Evolutionary conservation across 108 stramenopile species (phyloP).

Genomic region (Aurantiochytrium sp.): DNA sequence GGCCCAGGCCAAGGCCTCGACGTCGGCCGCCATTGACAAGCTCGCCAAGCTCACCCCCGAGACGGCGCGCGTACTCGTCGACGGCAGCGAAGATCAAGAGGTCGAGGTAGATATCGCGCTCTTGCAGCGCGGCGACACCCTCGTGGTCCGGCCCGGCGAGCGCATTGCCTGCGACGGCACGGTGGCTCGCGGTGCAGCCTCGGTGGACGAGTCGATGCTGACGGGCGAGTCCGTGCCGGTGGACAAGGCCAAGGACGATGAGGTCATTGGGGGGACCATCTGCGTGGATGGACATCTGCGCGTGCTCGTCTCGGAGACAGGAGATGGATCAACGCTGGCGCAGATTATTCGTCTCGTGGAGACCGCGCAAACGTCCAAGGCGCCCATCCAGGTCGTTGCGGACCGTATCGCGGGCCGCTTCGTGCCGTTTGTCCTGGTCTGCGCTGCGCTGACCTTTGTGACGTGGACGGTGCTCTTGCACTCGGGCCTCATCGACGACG

Average conservation of each 20-base stretch:
- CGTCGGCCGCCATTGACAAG: conserved; percentile 71
- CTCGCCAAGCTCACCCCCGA: conserved; percentile 76
- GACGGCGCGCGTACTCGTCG: conserved; percentile 37
- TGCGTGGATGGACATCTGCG: conserved; percentile 69
- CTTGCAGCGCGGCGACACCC: conserved; percentile 58
- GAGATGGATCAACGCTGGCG: conserved; percentile 71
- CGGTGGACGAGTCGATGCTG: conserved; percentile 85
- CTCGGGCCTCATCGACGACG: not conserved
- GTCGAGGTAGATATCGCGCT: not conserved
- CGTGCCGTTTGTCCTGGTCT: conserved; percentile 62
- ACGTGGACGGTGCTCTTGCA: conserved; percentile 42
- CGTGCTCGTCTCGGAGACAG: conserved; percentile 64
- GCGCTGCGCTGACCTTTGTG: conserved; percentile 49
- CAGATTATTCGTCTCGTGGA: conserved; percentile 66
- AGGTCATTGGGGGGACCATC: conserved; percentile 74
- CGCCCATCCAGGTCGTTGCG: conserved; percentile 83
- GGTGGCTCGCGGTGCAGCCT: conserved; percentile 70
- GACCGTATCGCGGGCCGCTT: conserved; percentile 73
- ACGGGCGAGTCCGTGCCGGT: conserved; percentile 80
- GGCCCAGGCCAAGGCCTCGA: conserved; percentile 78
- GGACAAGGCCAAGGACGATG: conserved; percentile 59
- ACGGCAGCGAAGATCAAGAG: not conserved
- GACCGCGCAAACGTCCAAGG: conserved; percentile 82
- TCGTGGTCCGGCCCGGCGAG: conserved; percentile 83
- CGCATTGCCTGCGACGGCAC: conserved; percentile 86